Conservation (phyloP, 805 yeast genomes). For the Cyberlindnera japonica region DNA sequence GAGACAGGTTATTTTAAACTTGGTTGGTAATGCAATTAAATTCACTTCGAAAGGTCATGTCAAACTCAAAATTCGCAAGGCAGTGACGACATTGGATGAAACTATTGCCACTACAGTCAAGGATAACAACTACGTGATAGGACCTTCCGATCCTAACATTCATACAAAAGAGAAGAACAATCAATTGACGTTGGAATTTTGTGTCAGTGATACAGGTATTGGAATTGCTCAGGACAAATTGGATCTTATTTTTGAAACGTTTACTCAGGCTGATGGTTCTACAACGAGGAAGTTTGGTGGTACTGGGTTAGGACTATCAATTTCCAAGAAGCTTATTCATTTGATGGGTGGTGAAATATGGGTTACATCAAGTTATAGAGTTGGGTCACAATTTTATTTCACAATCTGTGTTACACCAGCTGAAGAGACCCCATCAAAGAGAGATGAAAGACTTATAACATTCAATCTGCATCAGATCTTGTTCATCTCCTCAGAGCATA, state of each 20-base stretch:
- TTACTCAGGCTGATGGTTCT: slow-evolving; percentile 92
- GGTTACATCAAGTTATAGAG: slow-evolving; percentile 79
- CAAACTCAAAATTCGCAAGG: slow-evolving; percentile 66
- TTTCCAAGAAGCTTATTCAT: slow-evolving; percentile 82
- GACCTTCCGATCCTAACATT: slow-evolving; percentile 23
- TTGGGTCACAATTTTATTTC: slow-evolving; percentile 80
- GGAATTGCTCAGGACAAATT: slow-evolving; percentile 84
- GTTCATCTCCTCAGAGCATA: slow-evolving; percentile 65
- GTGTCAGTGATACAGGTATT: slow-evolving; percentile 88
- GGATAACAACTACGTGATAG: slow-evolving; percentile 29
- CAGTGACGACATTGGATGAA: slow-evolving; percentile 26
- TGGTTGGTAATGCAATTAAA: slow-evolving; percentile 88
- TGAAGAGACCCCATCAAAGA: slow-evolving; percentile 50
- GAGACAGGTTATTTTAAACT: slow-evolving; percentile 79
- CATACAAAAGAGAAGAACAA: slow-evolving; percentile 18
- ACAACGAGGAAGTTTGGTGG: slow-evolving; percentile 93
- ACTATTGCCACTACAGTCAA: slow-evolving; percentile 24
- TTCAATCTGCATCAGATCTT: slow-evolving; percentile 68
- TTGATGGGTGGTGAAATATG: slow-evolving; percentile 93
- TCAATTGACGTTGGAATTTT: slow-evolving; percentile 63
- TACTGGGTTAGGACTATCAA: slow-evolving; percentile 84
- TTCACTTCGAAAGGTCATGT: slow-evolving; percentile 83
- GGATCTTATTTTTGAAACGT: slow-evolving; percentile 82
- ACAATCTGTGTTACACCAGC: slow-evolving; percentile 79
- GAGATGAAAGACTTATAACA: slow-evolving; percentile 66